Conservation (phyloP, 176 grass and related monocot genomes). For the Secale cereale region DNA sequence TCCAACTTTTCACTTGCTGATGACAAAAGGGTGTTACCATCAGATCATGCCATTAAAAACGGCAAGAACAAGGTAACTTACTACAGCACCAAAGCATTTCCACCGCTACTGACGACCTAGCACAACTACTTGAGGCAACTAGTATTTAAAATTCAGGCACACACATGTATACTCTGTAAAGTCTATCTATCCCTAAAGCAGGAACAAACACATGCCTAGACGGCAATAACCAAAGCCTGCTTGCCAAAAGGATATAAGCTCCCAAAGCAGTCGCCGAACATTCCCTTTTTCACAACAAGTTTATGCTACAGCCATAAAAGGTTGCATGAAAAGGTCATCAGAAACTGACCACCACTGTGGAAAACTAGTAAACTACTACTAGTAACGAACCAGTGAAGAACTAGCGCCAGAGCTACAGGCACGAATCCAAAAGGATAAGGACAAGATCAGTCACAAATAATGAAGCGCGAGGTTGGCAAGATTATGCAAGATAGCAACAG, state of each 20-base stretch:
- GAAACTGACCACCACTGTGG: not conserved
- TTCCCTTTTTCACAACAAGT: not conserved
- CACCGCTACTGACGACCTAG: too few species aligned
- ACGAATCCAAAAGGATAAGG: slow-evolving; percentile 13
- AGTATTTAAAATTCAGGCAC: not conserved
- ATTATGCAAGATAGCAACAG: not conserved
- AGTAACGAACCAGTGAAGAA: slow-evolving; percentile 11
- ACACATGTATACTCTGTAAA: not conserved
- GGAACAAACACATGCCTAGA: slow-evolving; percentile 12
- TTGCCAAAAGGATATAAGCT: slow-evolving; percentile 15
- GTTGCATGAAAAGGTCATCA: not conserved
- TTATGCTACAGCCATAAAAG: slow-evolving; percentile 9
- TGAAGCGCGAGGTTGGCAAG: not conserved
- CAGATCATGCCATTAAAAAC: too few species aligned
- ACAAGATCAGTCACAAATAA: not conserved
- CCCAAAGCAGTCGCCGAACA: slow-evolving; percentile 24
- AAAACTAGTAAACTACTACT: slow-evolving; percentile 1
- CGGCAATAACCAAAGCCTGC: slow-evolving; percentile 6
- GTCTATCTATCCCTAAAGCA: not conserved
- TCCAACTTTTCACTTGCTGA: too few species aligned
- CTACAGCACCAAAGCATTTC: too few species aligned
- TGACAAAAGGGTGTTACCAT: too few species aligned
- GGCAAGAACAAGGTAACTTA: too few species aligned
- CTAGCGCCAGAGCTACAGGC: slow-evolving; percentile 22
- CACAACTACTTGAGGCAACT: not conserved